Base-by-base conservation (phyloP, 768 basidiomycete genomes). In the Dioszegia crocea region DNA sequence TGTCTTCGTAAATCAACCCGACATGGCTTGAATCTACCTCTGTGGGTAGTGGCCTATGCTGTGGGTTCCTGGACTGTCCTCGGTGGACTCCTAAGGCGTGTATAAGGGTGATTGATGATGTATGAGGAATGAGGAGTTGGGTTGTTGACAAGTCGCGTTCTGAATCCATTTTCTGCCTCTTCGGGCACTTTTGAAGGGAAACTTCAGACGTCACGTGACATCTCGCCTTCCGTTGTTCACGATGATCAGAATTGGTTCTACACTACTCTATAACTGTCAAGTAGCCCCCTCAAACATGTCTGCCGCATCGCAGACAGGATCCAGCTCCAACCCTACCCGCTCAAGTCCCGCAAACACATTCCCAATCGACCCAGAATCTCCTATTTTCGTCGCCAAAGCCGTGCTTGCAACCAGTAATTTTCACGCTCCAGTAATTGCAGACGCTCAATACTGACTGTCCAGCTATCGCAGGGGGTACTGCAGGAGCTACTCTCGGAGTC, bases 381-480 rank as follows among this genome's bases (percentile, higher is more conserved):
- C 72, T 0, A 31, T 69, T 24, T 55, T 71, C 36, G 69, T 74
- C 8, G 67, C 67, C 23, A 65, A 68, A 33, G 65, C 64, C 14
- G 60, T 64, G 10, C 29, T 65, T 16, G 43, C 61, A 6, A 60
- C 65, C 1, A 67, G 70, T 71, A 23, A 41, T 60, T 63, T 29
- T 40, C 29, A 16, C 41, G 41, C 24, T 24, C 19, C 56, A n/a
- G n/a, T n/a, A n/a, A n/a, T n/a, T 43, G 1, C 52, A 24, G 10
- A 14, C 19, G 3, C 8, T 10, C 24, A 6, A 39, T 4, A 31
- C 55, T 56, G 55, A 56, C 41, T 19, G 31, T 43, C 40, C 65
- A 91, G 89, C 86, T 57, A 77, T 80, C 49, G 63, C 82, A 30
- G 84, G 85, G 61, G 85, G 84, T 36, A 59, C 73, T 1, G 65